Conservation (phyloP, 1,139 yeast genomes). For the Saccharomyces pastorianus region DNA sequence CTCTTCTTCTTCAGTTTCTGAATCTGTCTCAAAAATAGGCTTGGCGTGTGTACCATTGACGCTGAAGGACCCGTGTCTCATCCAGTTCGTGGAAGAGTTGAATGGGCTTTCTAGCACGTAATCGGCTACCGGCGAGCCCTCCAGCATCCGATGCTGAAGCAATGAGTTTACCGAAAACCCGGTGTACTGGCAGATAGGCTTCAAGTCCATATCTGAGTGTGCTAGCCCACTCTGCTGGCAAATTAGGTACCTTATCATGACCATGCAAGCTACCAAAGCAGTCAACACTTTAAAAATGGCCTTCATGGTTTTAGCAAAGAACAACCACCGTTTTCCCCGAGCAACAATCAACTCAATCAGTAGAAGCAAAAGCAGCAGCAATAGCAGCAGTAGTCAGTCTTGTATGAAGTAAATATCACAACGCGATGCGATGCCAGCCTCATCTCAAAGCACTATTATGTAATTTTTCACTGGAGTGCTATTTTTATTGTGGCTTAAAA, state of each 20-base stretch:
- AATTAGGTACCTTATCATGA: background rate
- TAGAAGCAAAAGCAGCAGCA: background rate
- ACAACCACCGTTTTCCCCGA: background rate
- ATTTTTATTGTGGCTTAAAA: background rate
- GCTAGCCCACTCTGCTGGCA: background rate
- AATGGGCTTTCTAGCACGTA: background rate
- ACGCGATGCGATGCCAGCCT: background rate
- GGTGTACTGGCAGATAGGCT: background rate
- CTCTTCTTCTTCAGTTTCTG: background rate
- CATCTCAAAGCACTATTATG: background rate
- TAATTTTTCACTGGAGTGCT: background rate
- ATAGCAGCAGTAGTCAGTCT: background rate
- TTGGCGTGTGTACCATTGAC: conserved; percentile 4
- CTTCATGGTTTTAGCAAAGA: background rate
- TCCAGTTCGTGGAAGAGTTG: conserved; percentile 7
- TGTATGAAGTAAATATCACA: background rate
- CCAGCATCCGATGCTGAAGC: background rate
- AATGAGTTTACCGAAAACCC: background rate
- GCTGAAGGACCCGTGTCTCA: background rate
- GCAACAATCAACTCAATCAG: background rate
- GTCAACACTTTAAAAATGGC: background rate
- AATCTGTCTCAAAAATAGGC: conserved; percentile 1
- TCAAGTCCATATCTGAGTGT: background rate
- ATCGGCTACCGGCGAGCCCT: background rate
- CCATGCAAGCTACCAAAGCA: background rate